Evolutionary conservation across 331 rosid species (phyloP).

Genomic region (Cydonia oblonga): DNA sequence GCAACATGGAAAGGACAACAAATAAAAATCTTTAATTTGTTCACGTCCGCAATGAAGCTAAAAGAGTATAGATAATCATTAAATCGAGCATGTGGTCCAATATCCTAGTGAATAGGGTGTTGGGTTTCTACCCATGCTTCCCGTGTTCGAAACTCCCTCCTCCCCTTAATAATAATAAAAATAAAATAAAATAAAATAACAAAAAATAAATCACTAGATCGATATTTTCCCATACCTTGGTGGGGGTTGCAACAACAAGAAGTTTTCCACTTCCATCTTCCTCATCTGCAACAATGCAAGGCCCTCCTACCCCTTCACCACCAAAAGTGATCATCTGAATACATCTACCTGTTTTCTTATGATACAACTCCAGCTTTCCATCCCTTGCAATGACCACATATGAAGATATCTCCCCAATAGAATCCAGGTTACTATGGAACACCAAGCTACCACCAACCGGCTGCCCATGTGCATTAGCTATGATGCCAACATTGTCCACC

Average conservation of each 20-base stretch:
- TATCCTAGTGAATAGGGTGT: no score
- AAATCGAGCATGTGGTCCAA: no score
- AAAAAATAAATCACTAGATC: not conserved
- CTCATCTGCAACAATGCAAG: constrained; percentile 61
- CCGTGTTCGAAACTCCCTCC: no score
- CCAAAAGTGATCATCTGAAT: constrained; percentile 66
- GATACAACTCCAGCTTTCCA: constrained; percentile 77
- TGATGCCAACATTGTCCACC: constrained; percentile 87
- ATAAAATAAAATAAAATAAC: no score
- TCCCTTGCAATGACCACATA: constrained; percentile 70
- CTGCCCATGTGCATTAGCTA: constrained; percentile 63
- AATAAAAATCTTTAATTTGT: not conserved
- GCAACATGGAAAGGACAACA: constrained; percentile 1
- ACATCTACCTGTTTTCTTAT: constrained; percentile 65
- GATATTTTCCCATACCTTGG: constrained; percentile 45
- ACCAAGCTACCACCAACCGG: constrained; percentile 90
- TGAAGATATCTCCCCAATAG: constrained; percentile 71
- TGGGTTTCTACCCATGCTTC: no score
- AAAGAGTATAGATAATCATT: not conserved
- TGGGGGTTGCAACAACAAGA: constrained; percentile 63
- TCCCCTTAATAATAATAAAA: not conserved
- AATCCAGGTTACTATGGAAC: constrained; percentile 50
- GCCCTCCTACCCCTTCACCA: constrained; percentile 58
- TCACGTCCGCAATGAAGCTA: not conserved
- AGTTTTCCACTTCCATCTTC: constrained; percentile 53